phyloP scores from a whole-genome alignment of 331 rosid genomes.

The Phaseolus coccineus region DNA sequence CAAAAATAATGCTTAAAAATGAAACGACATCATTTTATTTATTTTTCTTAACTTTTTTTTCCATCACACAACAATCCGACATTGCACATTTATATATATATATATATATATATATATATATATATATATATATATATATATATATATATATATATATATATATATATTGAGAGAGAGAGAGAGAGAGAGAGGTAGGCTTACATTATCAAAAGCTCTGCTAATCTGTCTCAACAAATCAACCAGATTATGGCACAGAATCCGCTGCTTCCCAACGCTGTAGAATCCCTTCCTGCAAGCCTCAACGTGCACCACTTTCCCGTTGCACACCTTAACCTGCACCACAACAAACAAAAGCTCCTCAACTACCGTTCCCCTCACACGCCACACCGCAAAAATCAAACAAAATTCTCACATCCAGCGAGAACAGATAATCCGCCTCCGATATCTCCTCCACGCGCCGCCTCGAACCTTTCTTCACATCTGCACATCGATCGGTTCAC shows the following conservation, averaged over 20 bases:
- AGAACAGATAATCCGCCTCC: constrained; percentile 74
- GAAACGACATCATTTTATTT: no score
- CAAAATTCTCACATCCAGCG: constrained; percentile 69
- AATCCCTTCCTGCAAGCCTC: constrained; percentile 95
- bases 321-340: constrained; percentile 85
- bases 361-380: not conserved
- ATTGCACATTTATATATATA: no score
- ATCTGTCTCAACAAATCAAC: constrained; percentile 95
- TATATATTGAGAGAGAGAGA: no score
- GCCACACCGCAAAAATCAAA: constrained; percentile 16
- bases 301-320: constrained; percentile 88
- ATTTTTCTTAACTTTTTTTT: no score
- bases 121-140: no score
- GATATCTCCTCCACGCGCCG: constrained; percentile 72
- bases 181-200: constrained; percentile 41
- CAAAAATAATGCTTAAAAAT: no score
- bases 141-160: no score
- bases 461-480: constrained; percentile 67
- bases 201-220: constrained; percentile 90
- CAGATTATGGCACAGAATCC: constrained; percentile 81
- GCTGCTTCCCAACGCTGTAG: constrained; percentile 81
- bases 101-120: no score
- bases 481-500: constrained; percentile 57
- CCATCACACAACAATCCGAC: no score
- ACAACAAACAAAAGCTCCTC: constrained; percentile 4